Base-by-base conservation (phyloP, 1,284 basidiomycete genomes). In the Leccinum variabile region DNA sequence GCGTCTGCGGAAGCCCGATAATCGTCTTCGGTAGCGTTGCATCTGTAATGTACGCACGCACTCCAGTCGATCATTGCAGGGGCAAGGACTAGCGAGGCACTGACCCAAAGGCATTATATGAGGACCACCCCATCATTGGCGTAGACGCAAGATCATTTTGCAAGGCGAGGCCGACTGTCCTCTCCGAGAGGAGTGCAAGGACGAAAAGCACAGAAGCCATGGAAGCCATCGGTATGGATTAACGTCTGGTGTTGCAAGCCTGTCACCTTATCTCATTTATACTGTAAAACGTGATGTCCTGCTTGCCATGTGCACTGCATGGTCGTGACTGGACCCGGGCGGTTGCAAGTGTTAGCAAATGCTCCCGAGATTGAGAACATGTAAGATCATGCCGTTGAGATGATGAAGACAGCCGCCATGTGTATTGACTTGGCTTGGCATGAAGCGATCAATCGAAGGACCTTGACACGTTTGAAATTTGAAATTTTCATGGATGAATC, bases 71-170 rank as follows among this genome's bases (percentile, higher is more conserved):
- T 3, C 3, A 14, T 49, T 28, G 16, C 13, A 56, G 14, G 4
- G 10, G 8, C 10, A 10, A 5, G 53, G 25, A 59, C 9, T 13
- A 5, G n/a, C 1, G 25, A 4, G 28, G 22, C 22, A 73, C 79
- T 60, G 59, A 81, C 80, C 63, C 65, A 63, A 79, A 82, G 9
- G 77, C 77, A 60, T 81, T 81, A 63, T 81, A 82, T 2, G 80
- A 76, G 59, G 81, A 82, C 78, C 79, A 82, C 11, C 81, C 81
- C 79, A 82, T 81, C 2, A 79, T 72, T 18, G 80, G 81, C 5
- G 77, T 81, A 18, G 62, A 65, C 6, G 76, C 77, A 11, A 80
- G 66, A 16, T 78, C 78, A 70, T 82, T 80, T 39, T 79, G 62
- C 14, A 81, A 69, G 41, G 72, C 76, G 39, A 25, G 2, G 25